Conservation (phyloP, 768 basidiomycete species). For the Suillus hirtellus region DNA sequence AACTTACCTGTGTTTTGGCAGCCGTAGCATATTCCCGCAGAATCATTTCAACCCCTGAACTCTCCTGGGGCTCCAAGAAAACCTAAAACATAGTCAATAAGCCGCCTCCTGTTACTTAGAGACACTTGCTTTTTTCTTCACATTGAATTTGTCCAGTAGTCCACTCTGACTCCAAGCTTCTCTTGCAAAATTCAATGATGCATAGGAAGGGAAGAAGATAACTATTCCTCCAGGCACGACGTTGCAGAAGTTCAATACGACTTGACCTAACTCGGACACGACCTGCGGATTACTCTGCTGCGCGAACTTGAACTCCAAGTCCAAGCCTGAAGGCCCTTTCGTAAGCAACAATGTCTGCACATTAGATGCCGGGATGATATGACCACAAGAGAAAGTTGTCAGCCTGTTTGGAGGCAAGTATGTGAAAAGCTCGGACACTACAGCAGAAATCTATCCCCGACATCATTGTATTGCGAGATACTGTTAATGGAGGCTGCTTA, state of each 20-base stretch:
- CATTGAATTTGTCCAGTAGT: slow-evolving; percentile 56
- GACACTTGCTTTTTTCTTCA: slow-evolving; percentile 70
- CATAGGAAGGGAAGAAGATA: slow-evolving; percentile 93
- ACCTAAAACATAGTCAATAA: slow-evolving; percentile 45
- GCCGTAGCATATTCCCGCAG: slow-evolving; percentile 72
- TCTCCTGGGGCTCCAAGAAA: slow-evolving; percentile 86
- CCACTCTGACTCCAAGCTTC: slow-evolving; percentile 65
- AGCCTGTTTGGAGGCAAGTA: slow-evolving; percentile 60
- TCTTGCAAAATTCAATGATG: slow-evolving; percentile 70
- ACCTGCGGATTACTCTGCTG: slow-evolving; percentile 65
- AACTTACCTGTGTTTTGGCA: slow-evolving; percentile 21
- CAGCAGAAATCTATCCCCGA: slow-evolving; percentile 74
- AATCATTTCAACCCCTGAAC: slow-evolving; percentile 68
- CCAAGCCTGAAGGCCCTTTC: slow-evolving; percentile 72
- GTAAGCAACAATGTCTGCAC: slow-evolving; percentile 73
- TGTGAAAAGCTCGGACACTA: slow-evolving; percentile 78
- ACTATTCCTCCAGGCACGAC: slow-evolving; percentile 87
- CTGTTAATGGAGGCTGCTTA: slow-evolving; percentile 35
- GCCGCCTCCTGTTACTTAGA: background rate
- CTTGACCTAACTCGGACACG: slow-evolving; percentile 81
- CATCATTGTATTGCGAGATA: slow-evolving; percentile 7
- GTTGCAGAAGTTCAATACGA: slow-evolving; percentile 75
- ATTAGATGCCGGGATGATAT: slow-evolving; percentile 83
- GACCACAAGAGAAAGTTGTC: slow-evolving; percentile 86
- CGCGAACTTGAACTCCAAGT: slow-evolving; percentile 80